Conservation (phyloP, 148 eudicot species). For the Camellia granthamiana region DNA sequence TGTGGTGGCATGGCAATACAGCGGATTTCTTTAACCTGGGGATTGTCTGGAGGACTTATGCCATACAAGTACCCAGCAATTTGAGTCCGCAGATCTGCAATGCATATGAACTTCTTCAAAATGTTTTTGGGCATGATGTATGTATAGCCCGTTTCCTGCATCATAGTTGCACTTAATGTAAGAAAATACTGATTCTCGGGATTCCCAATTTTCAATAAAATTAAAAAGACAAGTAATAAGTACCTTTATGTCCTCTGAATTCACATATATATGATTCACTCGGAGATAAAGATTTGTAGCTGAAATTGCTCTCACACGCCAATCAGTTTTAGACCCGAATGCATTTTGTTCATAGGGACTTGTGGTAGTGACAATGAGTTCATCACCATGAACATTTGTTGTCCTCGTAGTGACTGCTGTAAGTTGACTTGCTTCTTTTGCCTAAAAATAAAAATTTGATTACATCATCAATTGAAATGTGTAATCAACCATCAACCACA, state of each 20-base stretch:
- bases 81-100: constrained; percentile 95
- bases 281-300: constrained; percentile 98
- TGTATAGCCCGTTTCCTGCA: constrained; percentile 97
- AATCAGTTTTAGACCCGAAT: constrained; percentile 94
- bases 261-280: constrained; percentile 96
- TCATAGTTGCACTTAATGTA: constrained; percentile 1
- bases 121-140: constrained; percentile 99
- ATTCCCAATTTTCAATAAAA: background rate
- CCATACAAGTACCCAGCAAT: constrained; percentile 96
- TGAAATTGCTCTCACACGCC: constrained; percentile 99
- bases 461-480: background rate
- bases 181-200: constrained; percentile 1
- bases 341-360: constrained; percentile 96
- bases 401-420: constrained; percentile 95
- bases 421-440: constrained; percentile 78
- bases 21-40: constrained; percentile 96
- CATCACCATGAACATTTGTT: constrained; percentile 95
- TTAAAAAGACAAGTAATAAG: background rate
- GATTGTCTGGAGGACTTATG: constrained; percentile 96
- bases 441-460: constrained; percentile 26
- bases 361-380: constrained; percentile 85
- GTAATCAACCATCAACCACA: constrained; percentile 1
- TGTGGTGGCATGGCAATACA: constrained; percentile 98
- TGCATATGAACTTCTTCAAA: constrained; percentile 95
- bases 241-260: constrained; percentile 99